Evolutionary conservation across 2,329 filamentous ascomycete genomes (phyloP), one percentile per base, ranked within the genome.

Genomic region (Exutisphaerella laricina): DNA sequence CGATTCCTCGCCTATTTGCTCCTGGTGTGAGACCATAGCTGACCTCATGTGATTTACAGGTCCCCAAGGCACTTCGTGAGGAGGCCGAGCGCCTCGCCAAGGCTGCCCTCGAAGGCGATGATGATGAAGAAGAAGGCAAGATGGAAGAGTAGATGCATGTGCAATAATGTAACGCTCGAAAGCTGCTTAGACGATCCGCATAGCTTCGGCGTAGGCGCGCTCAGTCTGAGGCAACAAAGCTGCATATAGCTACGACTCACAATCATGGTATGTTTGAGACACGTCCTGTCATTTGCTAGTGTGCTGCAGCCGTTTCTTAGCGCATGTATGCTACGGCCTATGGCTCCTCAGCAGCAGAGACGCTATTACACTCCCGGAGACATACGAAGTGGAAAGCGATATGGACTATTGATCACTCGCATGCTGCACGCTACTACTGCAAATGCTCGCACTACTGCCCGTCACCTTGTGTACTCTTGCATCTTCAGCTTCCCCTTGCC

Each of bases 1-100:
- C n/a, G n/a, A n/a, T n/a, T n/a, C n/a, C n/a, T n/a, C n/a, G n/a
- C n/a, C n/a, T n/a, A n/a, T n/a, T n/a, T n/a, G n/a, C n/a, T n/a
- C n/a, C n/a, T n/a, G n/a, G n/a, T n/a, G n/a, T n/a, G n/a, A n/a
- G n/a, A n/a, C n/a, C n/a, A n/a, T n/a, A n/a, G n/a, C n/a, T n/a
- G n/a, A n/a, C n/a, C n/a, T n/a, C n/a, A n/a, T n/a, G n/a, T n/a
- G n/a, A n/a, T n/a, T n/a, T n/a, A n/a, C n/a, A n/a, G n/a, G n/a
- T 98, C 45, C 92, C 92, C 44, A 89, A 87, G 73, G 85, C 88
- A 55, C 69, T 98, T 58, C 74, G 83, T 45, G 88, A 95, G 65
- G 90, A 97, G 72, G 92, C 92, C 10, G 88, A 96, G 75, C 82
- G 80, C 66, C 78, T 90, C 69, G 92, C 92, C 39, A 94, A 92